Conservation (phyloP, 805 yeast species). For the Suhomyces pyralidae region DNA sequence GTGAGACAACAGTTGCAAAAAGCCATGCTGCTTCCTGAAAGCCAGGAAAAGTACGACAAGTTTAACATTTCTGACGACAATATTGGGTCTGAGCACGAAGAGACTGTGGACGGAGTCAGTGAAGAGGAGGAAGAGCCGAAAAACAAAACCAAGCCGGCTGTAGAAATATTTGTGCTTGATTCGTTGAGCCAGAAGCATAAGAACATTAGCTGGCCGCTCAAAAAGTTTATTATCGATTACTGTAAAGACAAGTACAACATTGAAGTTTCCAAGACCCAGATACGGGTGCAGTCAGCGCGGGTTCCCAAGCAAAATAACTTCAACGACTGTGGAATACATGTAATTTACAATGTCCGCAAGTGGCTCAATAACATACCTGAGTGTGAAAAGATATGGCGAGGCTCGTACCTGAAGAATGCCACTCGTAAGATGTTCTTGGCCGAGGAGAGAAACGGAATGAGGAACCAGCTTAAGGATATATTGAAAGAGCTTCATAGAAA, state of each 20-base stretch:
- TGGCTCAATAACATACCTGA: slow-evolving; percentile 49
- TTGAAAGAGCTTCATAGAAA: slow-evolving; percentile 21
- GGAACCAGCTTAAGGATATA: slow-evolving; percentile 23
- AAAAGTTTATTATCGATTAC: slow-evolving; percentile 59
- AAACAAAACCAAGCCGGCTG: slow-evolving; percentile 10
- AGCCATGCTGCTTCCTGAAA: slow-evolving; percentile 7
- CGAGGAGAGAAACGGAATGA: slow-evolving; percentile 27
- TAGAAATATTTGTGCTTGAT: slow-evolving; percentile 64
- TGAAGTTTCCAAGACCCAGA: slow-evolving; percentile 42
- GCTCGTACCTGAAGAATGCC: slow-evolving; percentile 10
- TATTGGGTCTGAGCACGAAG: slow-evolving; percentile 1
- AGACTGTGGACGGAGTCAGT: neutral
- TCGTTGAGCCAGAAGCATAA: slow-evolving; percentile 64
- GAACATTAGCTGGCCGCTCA: slow-evolving; percentile 50
- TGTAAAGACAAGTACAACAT: slow-evolving; percentile 61
- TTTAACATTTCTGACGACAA: slow-evolving; percentile 2
- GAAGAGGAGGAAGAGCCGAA: neutral
- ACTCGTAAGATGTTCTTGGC: slow-evolving; percentile 21
- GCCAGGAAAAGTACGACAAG: slow-evolving; percentile 3
- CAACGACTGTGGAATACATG: slow-evolving; percentile 94
- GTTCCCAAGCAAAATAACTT: slow-evolving; percentile 86
- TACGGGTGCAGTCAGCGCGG: slow-evolving; percentile 46
- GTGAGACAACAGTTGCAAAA: neutral
- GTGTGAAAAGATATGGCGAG: slow-evolving; percentile 51
- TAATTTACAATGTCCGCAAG: slow-evolving; percentile 66